phyloP scores from a whole-genome alignment of 371 early-diverging fungal species.

The Mortierella sp. region DNA sequence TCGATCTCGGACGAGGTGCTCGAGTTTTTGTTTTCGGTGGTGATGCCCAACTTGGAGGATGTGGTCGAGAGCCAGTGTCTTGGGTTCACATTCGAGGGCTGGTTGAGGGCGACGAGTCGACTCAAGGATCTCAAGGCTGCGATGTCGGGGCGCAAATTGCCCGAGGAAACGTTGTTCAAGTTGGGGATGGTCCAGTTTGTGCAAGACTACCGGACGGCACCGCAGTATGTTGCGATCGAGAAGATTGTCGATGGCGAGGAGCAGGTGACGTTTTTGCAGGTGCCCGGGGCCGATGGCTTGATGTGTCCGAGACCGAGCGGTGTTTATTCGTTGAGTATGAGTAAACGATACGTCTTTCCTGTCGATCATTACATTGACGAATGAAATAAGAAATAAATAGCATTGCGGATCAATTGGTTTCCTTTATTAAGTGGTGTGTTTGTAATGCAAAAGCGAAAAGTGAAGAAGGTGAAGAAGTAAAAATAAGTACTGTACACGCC shows the following conservation, averaged over 20 bases:
- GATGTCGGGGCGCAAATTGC: neutral
- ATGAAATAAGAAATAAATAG: too few relatives aligned
- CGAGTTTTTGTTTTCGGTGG: neutral
- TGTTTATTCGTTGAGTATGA: slow-evolving; percentile 1
- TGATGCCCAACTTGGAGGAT: slow-evolving; percentile 17
- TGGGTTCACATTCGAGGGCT: slow-evolving; percentile 7
- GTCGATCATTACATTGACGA: neutral
- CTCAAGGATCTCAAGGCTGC: neutral
- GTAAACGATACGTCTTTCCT: neutral
- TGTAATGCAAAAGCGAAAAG: neutral
- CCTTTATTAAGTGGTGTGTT: neutral
- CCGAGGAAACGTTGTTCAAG: neutral
- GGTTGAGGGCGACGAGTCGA: slow-evolving; percentile 15
- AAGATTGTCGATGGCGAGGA: slow-evolving; percentile 7
- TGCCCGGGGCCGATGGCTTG: neutral
- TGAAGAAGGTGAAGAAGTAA: neutral
- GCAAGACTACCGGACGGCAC: slow-evolving; percentile 3
- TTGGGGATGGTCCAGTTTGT: neutral
- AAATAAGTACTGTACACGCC: neutral
- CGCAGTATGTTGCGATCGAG: neutral
- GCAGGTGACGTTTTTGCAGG: slow-evolving; percentile 7
- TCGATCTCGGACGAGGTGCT: slow-evolving; percentile 14
- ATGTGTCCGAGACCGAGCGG: neutral
- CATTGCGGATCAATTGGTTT: too few relatives aligned
- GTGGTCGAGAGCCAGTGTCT: slow-evolving; percentile 17